Evolutionary conservation across 2,329 filamentous ascomycete genomes (phyloP), one percentile per base, ranked within the genome.

Genomic region (Ceratocystis papillata): DNA sequence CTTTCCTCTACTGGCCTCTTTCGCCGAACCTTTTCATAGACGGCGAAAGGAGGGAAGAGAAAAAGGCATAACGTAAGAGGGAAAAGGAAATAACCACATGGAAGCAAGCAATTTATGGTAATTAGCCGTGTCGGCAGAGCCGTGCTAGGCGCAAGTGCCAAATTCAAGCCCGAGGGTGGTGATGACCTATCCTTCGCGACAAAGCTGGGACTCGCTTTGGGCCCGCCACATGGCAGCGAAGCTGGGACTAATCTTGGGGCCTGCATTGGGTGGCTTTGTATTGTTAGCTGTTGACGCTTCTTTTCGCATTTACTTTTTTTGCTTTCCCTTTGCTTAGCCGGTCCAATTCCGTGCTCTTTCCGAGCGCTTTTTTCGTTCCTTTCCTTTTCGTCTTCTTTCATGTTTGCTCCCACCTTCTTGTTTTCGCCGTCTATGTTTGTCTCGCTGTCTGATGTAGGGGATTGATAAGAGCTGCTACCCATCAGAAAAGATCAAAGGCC

Each of bases 151-250:
- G 53, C 53, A 59, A 33, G 53, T 59, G 53, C 53, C 53, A 59
- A 33, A 8, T n/a, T 33, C 37, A n/a, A 25, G 53, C 17, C 53
- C 25, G 20, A 25, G 28, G 28, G 15, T 55, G 15, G 53, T 59
- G 53, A 37, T 37, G 28, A 17, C 15, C 17, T 20, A 8, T 37
- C 28, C 53, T 59, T 20, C 22, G 17, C 53, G 12, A 59, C 28
- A 33, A 30, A 62, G 60, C 22, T 17, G 22, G 41, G 60, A 33
- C 53, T 59, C 53, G n/a, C 15, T 33, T 33, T 59, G 53, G 53
- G 53, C 53, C 53, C 53, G 53, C 25, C 53, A 6, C 53, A 59
- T 33, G 53, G 53, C 25, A 59, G 53, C 53, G 28, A 59, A 59
- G 53, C 53, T 59, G 53, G 53, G 53, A 15, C 53, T 57, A 57